phyloP scores from a whole-genome alignment of 192 early-diverging fungal genomes.

The Entomortierella beljakovae region DNA sequence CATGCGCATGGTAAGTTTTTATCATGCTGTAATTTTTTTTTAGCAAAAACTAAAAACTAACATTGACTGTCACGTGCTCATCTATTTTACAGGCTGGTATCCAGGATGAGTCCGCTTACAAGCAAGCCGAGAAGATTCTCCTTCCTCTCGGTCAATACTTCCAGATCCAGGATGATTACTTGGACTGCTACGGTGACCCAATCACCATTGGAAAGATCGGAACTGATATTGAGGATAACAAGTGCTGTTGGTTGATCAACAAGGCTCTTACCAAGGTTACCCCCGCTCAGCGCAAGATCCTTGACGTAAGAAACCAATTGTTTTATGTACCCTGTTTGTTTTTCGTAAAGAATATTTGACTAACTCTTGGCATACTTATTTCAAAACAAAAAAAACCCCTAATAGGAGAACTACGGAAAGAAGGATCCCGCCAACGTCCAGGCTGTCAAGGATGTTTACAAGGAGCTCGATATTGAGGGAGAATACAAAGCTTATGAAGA shows the following conservation, averaged over 20 bases:
- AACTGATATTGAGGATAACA: slow-evolving; percentile 99
- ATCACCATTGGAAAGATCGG: slow-evolving; percentile 98
- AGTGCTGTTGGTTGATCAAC: slow-evolving; percentile 98
- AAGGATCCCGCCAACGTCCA: slow-evolving; percentile 81
- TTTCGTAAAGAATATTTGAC: background rate
- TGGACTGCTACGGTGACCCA: slow-evolving; percentile 96
- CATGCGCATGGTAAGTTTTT: slow-evolving; percentile 79
- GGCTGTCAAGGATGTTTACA: slow-evolving; percentile 88
- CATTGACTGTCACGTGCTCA: background rate
- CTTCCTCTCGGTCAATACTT: slow-evolving; percentile 98
- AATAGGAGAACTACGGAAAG: slow-evolving; percentile 91
- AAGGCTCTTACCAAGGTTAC: slow-evolving; percentile 83
- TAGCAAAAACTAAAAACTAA: background rate
- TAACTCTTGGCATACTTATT: too few species aligned
- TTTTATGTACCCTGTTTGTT: background rate
- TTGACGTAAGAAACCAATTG: slow-evolving; percentile 70
- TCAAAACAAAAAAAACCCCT: background rate
- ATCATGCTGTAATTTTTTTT: background rate
- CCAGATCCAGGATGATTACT: slow-evolving; percentile 98
- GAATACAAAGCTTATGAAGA: slow-evolving; percentile 93
- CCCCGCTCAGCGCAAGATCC: slow-evolving; percentile 86
- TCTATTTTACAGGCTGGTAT: slow-evolving; percentile 70
- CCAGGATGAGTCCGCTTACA: slow-evolving; percentile 80
- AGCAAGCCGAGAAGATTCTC: slow-evolving; percentile 87
- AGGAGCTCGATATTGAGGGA: slow-evolving; percentile 80